A percentile compares a stretch with the other conserved stretches of the same genome.
Conservation (phyloP, 345 rosid species). For the Sonneratia alba region DNA sequence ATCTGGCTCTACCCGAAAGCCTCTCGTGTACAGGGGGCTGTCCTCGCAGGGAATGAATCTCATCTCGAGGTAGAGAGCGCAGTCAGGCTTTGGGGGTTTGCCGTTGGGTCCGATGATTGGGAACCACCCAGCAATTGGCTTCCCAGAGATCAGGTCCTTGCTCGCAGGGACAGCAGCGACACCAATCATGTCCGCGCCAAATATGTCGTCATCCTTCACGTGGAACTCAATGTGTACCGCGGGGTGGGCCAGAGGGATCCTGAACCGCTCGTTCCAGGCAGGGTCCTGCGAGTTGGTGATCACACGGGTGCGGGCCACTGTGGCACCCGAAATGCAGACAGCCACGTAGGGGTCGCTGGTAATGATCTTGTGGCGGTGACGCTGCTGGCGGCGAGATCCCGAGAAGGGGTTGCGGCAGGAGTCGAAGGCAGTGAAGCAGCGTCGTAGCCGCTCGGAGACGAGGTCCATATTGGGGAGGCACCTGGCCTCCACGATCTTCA, state of each 20-base stretch:
- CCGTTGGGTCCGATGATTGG: constrained; percentile 42
- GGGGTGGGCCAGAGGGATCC: constrained; percentile 68
- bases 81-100: constrained; percentile 57
- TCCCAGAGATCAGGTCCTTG: constrained; percentile 25
- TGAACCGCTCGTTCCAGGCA: constrained; percentile 60
- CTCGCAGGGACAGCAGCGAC: constrained; percentile 32
- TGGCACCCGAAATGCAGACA: constrained; percentile 58
- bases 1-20: constrained; percentile 28
- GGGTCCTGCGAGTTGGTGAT: constrained; percentile 56
- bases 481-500: constrained; percentile 63
- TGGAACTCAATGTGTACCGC: constrained; percentile 44
- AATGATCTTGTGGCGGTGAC: constrained; percentile 33
- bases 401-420: constrained; percentile 25
- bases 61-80: constrained; percentile 55
- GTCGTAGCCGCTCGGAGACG: constrained; percentile 46
- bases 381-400: constrained; percentile 1
- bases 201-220: constrained; percentile 72
- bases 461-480: constrained; percentile 79
- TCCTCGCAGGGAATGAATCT: constrained; percentile 39
- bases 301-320: constrained; percentile 83
- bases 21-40: constrained; percentile 30
- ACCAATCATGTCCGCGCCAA: constrained; percentile 79
- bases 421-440: constrained; percentile 32
- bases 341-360: constrained; percentile 88
- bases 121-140: constrained; percentile 52